Evolutionary conservation across 2,329 filamentous ascomycete species (phyloP).

Genomic region (Hymenoscyphus linearis): DNA sequence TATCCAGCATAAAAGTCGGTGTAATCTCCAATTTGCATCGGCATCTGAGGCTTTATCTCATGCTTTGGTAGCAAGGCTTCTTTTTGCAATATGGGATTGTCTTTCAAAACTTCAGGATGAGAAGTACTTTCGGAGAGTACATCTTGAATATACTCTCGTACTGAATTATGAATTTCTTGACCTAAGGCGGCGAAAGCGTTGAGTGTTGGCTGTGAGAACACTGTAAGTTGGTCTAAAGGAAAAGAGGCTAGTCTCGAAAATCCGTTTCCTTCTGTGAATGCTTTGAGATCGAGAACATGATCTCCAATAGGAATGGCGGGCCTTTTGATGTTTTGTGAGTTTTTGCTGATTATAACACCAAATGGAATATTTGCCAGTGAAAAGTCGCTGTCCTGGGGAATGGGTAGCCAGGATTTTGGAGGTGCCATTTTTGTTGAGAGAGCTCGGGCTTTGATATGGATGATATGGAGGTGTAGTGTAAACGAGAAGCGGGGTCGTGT

Average conservation of each 20-base stretch:
- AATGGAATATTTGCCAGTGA: slow-evolving; percentile 73
- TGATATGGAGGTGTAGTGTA: background rate
- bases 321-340: slow-evolving; percentile 41
- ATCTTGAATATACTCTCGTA: slow-evolving; percentile 63
- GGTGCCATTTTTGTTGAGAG: slow-evolving; percentile 25
- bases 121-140: slow-evolving; percentile 57
- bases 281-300: slow-evolving; percentile 59
- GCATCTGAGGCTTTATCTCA: slow-evolving; percentile 61
- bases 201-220: slow-evolving; percentile 61
- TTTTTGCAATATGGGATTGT: slow-evolving; percentile 53
- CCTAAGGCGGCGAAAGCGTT: slow-evolving; percentile 73
- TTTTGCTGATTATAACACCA: slow-evolving; percentile 58
- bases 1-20: slow-evolving; percentile 80
- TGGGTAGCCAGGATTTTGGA: slow-evolving; percentile 29
- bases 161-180: slow-evolving; percentile 59
- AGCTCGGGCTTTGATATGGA: slow-evolving; percentile 2
- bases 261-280: slow-evolving; percentile 53
- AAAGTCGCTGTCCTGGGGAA: slow-evolving; percentile 41
- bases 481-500: background rate
- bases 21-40: slow-evolving; percentile 76
- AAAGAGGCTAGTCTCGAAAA: slow-evolving; percentile 50
- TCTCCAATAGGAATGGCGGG: slow-evolving; percentile 65
- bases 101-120: slow-evolving; percentile 55
- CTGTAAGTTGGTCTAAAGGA: slow-evolving; percentile 46
- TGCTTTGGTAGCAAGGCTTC: slow-evolving; percentile 53